phyloP scores from a whole-genome alignment of 495 filamentous ascomycete genomes.

The Staphylotrichum tortipilum region DNA sequence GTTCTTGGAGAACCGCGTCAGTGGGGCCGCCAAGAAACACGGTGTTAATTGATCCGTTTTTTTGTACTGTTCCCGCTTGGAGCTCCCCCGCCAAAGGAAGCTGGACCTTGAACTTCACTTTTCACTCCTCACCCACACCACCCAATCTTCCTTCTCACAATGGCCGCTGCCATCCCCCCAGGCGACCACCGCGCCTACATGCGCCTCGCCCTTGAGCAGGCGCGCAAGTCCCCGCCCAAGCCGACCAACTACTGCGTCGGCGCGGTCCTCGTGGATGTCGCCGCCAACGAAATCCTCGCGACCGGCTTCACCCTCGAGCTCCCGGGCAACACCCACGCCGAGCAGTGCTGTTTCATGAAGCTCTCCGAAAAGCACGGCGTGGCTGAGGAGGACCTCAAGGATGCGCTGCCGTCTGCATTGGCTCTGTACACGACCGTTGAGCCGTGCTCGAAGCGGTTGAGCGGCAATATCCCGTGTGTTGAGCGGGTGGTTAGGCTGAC shows the following conservation, averaged over 20 bases:
- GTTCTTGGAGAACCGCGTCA: too few relatives aligned
- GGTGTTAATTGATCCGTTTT: too few relatives aligned
- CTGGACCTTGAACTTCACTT: too few relatives aligned
- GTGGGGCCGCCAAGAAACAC: too few relatives aligned
- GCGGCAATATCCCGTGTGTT: constrained; percentile 74
- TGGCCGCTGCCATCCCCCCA: constrained; percentile 22
- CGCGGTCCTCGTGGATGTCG: constrained; percentile 61
- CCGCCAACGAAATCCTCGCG: constrained; percentile 55
- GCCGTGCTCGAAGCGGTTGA: constrained; percentile 74
- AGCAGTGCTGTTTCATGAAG: constrained; percentile 84
- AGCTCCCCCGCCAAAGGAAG: too few relatives aligned
- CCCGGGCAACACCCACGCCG: constrained; percentile 88
- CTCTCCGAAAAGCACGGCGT: constrained; percentile 44
- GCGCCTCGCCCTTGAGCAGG: constrained; percentile 61
- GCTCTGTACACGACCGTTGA: constrained; percentile 91
- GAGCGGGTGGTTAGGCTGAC: constrained; percentile 65
- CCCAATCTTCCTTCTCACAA: too few relatives aligned
- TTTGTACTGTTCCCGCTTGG: too few relatives aligned
- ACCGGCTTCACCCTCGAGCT: constrained; percentile 90
- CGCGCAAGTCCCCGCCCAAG: constrained; percentile 68
- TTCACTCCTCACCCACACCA: too few relatives aligned
- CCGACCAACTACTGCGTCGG: constrained; percentile 92
- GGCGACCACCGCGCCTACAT: constrained; percentile 59
- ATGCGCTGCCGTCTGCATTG: constrained; percentile 47
- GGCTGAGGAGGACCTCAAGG: constrained; percentile 46